These are phyloP conservation scores for Nicotiana tomentosiformis DNA, from an alignment of 257 asterid species.

Conservation along the genomic window DNA sequence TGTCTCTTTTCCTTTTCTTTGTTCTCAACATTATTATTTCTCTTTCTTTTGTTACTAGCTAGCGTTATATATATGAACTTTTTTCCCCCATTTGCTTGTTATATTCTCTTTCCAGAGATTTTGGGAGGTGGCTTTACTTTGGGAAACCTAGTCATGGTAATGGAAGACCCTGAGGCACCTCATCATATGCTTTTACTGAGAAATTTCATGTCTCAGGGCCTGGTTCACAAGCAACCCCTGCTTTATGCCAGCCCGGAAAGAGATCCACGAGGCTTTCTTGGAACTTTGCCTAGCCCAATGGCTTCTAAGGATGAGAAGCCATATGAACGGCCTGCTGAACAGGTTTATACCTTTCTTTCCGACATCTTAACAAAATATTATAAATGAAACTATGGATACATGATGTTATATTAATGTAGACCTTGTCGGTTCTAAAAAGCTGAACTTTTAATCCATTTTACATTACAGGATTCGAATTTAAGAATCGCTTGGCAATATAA, in stretches of 20 bases:
- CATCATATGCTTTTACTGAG: constrained; percentile 96
- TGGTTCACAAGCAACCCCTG: constrained; percentile 79
- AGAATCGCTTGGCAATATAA: constrained; percentile 99
- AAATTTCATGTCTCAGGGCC: constrained; percentile 96
- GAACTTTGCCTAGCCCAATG: constrained; percentile 73
- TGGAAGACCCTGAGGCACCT: constrained; percentile 96
- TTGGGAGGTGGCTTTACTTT: constrained; percentile 86
- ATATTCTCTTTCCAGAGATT: constrained; percentile 45
- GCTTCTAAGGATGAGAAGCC: constrained; percentile 68
- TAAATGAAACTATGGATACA: neutral
- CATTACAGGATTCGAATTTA: constrained; percentile 68
- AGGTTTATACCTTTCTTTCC: constrained; percentile 40
- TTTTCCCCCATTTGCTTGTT: neutral
- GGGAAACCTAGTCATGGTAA: constrained; percentile 87
- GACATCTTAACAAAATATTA: neutral
- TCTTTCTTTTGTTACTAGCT: neutral
- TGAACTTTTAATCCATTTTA: neutral
- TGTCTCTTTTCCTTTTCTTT: neutral
- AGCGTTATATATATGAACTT: neutral
- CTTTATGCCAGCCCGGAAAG: constrained; percentile 83
- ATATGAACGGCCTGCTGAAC: constrained; percentile 51
- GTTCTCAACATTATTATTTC: neutral
- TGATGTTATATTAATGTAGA: neutral
- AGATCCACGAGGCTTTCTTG: constrained; percentile 91
- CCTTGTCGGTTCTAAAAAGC: constrained; percentile 11